Evolutionary conservation across 257 asterid species (phyloP).

Genomic region (Ilex asprella): DNA sequence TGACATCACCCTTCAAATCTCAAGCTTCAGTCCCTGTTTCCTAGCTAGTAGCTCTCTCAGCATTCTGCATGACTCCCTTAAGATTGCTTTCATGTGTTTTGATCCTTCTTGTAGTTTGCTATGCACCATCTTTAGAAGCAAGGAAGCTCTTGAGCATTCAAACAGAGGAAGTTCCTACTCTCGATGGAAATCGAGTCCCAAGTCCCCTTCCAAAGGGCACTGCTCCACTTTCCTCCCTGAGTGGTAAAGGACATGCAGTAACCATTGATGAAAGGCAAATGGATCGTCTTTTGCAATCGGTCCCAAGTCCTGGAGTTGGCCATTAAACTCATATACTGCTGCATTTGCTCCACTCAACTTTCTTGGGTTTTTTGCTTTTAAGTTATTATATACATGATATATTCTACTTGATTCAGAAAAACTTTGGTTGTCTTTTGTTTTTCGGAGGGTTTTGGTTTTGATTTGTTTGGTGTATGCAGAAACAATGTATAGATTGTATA

Average conservation of each 20-base stretch:
- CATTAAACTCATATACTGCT: not conserved
- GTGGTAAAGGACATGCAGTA: constrained; percentile 7
- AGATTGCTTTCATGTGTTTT: constrained; percentile 1
- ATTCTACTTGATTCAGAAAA: too few relatives aligned
- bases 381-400: too few relatives aligned
- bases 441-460: too few relatives aligned
- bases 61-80: constrained; percentile 13
- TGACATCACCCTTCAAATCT: not conserved
- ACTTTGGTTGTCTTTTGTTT: too few relatives aligned
- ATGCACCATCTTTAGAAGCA: constrained; percentile 19
- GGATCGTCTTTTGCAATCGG: constrained; percentile 14
- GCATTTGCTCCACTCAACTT: too few relatives aligned
- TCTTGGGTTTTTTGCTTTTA: too few relatives aligned
- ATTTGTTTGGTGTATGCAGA: too few relatives aligned
- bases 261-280: not conserved
- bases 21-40: too few relatives aligned
- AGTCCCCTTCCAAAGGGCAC: constrained; percentile 7
- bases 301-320: constrained; percentile 27
- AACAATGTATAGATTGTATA: too few relatives aligned
- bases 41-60: not conserved
- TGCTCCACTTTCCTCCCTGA: constrained; percentile 8
- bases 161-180: constrained; percentile 3
- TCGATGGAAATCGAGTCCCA: not conserved
- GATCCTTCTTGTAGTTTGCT: constrained; percentile 11
- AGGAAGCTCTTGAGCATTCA: constrained; percentile 19